Percentiles rank a stretch among this genome's conserved stretches.
Evolutionary conservation across 139 green algal genomes (phyloP).

Genomic region (Raphidocelis subcapitata): DNA sequence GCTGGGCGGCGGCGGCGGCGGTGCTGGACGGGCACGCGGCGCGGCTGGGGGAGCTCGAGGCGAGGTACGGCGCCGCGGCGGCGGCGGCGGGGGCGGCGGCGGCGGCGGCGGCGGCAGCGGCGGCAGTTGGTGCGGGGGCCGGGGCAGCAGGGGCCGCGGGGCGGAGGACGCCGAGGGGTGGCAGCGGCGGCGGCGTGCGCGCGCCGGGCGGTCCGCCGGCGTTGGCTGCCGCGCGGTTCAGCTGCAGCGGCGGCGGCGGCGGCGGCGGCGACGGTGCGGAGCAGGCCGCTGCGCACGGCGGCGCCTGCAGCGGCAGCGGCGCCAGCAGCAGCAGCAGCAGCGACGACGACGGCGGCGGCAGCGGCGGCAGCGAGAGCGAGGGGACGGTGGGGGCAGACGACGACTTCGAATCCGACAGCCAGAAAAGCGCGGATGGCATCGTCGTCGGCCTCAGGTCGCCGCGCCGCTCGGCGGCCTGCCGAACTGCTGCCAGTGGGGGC

Average conservation of each 20-base stretch:
- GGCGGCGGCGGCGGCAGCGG: neutral
- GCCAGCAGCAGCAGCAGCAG: neutral
- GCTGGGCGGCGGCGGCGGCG: no score
- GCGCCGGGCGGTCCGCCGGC: no score
- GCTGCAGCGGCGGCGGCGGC: neutral
- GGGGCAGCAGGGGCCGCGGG: neutral
- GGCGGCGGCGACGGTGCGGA: neutral
- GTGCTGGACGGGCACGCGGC: no score
- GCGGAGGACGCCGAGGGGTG: neutral
- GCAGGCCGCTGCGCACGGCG: neutral
- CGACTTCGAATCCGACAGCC: neutral
- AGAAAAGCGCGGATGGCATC: no score
- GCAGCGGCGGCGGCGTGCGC: no score
- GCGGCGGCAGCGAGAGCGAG: neutral
- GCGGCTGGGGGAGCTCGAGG: no score
- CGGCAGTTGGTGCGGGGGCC: neutral
- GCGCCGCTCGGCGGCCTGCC: no score
- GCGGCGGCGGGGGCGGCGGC: no score
- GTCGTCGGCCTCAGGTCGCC: no score
- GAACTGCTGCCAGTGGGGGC: no score
- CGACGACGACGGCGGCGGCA: neutral
- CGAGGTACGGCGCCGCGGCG: no score
- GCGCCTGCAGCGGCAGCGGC: neutral
- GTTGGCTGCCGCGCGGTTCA: neutral
- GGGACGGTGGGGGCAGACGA: neutral